Conservation (phyloP, 805 yeast genomes). For the Saccharomyces jurei region DNA sequence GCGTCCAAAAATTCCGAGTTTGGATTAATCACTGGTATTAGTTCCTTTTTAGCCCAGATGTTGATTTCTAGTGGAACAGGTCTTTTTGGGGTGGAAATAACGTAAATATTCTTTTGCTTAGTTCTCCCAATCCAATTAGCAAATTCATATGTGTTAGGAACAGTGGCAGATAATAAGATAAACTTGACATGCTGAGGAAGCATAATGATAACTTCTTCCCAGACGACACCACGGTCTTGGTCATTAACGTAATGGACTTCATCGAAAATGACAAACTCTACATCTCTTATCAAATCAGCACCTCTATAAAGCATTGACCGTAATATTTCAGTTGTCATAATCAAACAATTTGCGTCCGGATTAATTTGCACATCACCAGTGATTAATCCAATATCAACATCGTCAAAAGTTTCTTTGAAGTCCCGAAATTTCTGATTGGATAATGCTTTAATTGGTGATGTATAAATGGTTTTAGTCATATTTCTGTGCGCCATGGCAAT, state of each 20-base stretch:
- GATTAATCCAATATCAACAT: conserved; percentile 82
- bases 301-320: conserved; percentile 94
- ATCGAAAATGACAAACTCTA: conserved; percentile 94
- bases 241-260: conserved; percentile 98
- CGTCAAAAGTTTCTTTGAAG: conserved; percentile 70
- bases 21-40: conserved; percentile 67
- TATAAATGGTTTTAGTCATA: conserved; percentile 94
- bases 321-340: conserved; percentile 95
- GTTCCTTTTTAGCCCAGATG: conserved; percentile 71
- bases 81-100: conserved; percentile 90
- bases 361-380: conserved; percentile 98
- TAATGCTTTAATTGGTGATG: conserved; percentile 89
- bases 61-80: conserved; percentile 91
- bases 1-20: conserved; percentile 58
- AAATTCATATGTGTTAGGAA: conserved; percentile 95
- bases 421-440: conserved; percentile 88
- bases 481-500: conserved; percentile 93
- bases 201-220: conserved; percentile 99
- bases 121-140: conserved; percentile 99
- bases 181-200: conserved; percentile 93
- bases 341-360: conserved; percentile 90
- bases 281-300: conserved; percentile 92
- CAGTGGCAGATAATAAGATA: conserved; percentile 89
- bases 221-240: conserved; percentile 94
- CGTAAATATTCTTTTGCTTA: conserved; percentile 90